Evolutionary conservation across 805 yeast genomes (phyloP), one percentile per base, ranked within the genome.

Genomic region (Kuraishia hungarica): DNA sequence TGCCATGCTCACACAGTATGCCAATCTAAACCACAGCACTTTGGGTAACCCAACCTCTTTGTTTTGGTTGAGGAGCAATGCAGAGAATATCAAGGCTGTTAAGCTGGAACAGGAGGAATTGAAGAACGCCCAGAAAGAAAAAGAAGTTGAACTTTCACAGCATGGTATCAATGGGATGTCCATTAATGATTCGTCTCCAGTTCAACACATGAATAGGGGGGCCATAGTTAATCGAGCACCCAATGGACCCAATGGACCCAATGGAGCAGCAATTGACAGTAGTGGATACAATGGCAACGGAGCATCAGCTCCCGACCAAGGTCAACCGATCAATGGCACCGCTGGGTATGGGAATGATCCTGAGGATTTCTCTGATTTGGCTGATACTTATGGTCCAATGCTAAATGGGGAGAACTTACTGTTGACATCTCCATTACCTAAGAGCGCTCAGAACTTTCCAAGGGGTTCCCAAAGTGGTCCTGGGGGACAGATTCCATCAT

Each of bases 1-100:
- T 66, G 90, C 96, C 2, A 79, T 84, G 54, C 73, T 87, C 74
- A 83, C 88, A 59, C 92, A 87, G 66, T 78, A 74, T 54, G 77
- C 74, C 55, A 77, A 74, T 57, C 70, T 79, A 57, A 84, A 83
- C 58, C 57, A 60, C n/a, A 73, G 73, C 26, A 61, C 68, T 22
- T 64, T 75, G n/a, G 54, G 56, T 2, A 64, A 67, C 53, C 63
- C 64, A 23, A 58, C 59, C 4, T 67, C 72, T 8, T 39, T 64
- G 8, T 69, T 68, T 55, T 68, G 69, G 72, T 52, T 71, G 39
- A 67, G 72, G 54, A 67, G 62, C 54, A 67, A 62, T 53, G 51
- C 64, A n/a, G 68, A 65, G 51, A 65, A 64, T 55, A 55, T 67
- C n/a, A 60, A 61, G 50, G 59, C 60, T 24, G 56, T 67, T 50